Evolutionary conservation across 495 filamentous ascomycete species (phyloP).

Genomic region (Aspergillus leporis): DNA sequence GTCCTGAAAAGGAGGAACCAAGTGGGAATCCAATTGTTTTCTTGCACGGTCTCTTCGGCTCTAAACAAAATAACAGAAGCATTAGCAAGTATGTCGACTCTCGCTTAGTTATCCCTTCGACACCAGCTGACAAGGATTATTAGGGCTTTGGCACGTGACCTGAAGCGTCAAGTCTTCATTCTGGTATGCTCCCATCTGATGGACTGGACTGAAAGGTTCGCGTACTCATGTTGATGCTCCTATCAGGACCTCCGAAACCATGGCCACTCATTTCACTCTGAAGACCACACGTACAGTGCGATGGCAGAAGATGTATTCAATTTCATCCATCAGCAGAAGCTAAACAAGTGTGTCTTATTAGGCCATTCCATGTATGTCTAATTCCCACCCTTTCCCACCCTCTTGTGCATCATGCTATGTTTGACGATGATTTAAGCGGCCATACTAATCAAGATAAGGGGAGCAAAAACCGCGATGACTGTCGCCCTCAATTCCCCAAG

Average conservation of each 20-base stretch:
- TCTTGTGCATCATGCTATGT: no score
- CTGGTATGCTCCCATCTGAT: slow-evolving; percentile 56
- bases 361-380: slow-evolving; percentile 96
- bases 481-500: slow-evolving; percentile 70
- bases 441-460: slow-evolving; percentile 50
- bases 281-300: slow-evolving; percentile 74
- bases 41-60: slow-evolving; percentile 93
- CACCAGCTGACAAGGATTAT: slow-evolving; percentile 21
- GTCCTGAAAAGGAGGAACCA: slow-evolving; percentile 37
- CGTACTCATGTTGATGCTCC: not conserved
- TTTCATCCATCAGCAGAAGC: slow-evolving; percentile 74
- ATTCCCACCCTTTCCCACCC: no score
- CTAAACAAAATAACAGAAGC: slow-evolving; percentile 91
- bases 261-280: slow-evolving; percentile 81
- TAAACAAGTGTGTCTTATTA: slow-evolving; percentile 73
- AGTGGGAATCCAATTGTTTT: slow-evolving; percentile 71
- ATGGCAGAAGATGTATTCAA: slow-evolving; percentile 86
- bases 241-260: slow-evolving; percentile 88
- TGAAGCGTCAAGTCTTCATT: slow-evolving; percentile 79
- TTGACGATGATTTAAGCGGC: not conserved
- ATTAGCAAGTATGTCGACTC: slow-evolving; percentile 84
- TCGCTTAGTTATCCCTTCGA: not conserved
- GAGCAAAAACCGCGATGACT: slow-evolving; percentile 92
- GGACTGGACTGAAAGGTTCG: not conserved
- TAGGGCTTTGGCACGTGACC: slow-evolving; percentile 79